Percentiles rank a stretch among this genome's conserved stretches.
Evolutionary conservation across 768 basidiomycete species (phyloP).

Genomic region (Pseudohyphozyma bogoriensis): DNA sequence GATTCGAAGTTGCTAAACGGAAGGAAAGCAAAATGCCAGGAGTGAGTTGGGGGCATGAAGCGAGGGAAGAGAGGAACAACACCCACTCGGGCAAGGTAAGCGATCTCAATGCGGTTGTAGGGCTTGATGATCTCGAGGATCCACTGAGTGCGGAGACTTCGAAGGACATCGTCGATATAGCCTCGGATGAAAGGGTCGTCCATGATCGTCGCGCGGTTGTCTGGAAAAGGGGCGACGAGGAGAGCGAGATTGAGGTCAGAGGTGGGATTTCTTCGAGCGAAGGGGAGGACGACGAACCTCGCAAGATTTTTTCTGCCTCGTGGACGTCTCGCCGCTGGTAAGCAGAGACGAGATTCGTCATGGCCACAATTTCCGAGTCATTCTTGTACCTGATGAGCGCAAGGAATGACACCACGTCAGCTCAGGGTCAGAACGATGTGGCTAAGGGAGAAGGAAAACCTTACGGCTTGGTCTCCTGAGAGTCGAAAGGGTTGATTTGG

Average conservation of each 20-base stretch:
- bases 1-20: constrained; percentile 89
- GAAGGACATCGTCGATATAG: constrained; percentile 94
- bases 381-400: constrained; percentile 63
- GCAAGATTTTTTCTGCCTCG: constrained; percentile 88
- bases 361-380: constrained; percentile 91
- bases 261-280: background rate
- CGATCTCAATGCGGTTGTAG: constrained; percentile 84
- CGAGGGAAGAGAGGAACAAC: background rate
- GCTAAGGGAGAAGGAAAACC: background rate
- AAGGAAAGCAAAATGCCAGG: too few relatives aligned
- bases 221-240: constrained; percentile 40
- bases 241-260: background rate
- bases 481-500: constrained; percentile 98
- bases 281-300: constrained; percentile 46
- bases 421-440: too few relatives aligned
- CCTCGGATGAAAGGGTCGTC: constrained; percentile 84
- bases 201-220: constrained; percentile 91
- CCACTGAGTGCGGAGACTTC: constrained; percentile 88
- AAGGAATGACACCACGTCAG: background rate
- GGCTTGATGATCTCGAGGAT: constrained; percentile 97
- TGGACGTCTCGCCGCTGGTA: constrained; percentile 95
- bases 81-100: constrained; percentile 78
- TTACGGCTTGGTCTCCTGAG: constrained; percentile 97
- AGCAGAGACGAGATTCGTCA: constrained; percentile 93
- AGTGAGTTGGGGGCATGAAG: background rate